These are phyloP conservation scores for Lepiota venenata DNA, from an alignment of 768 basidiomycete genomes.

Conservation along the genomic window DNA sequence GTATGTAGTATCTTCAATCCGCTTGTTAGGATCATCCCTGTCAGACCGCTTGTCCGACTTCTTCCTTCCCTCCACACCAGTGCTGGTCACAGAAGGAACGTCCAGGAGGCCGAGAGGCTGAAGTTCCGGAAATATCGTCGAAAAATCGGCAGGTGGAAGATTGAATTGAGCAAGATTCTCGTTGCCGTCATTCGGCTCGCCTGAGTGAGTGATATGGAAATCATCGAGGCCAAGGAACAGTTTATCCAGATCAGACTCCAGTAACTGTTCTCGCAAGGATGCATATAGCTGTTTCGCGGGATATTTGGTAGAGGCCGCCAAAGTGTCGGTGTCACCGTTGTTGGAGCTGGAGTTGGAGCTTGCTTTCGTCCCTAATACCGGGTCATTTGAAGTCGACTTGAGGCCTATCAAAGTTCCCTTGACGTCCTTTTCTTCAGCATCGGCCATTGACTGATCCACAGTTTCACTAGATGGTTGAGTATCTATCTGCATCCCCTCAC, in stretches of 20 bases:
- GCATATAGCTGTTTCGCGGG: conserved; percentile 47
- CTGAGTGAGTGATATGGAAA: conserved; percentile 22
- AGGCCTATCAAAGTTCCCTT: conserved; percentile 31
- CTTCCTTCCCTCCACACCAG: conserved; percentile 36
- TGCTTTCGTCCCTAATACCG: conserved; percentile 42
- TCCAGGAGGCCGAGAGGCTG: conserved; percentile 58
- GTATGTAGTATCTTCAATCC: conserved; percentile 76
- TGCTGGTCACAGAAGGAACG: conserved; percentile 28
- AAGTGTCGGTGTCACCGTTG: conserved; percentile 30
- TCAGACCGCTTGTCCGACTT: conserved; percentile 58
- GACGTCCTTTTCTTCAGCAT: conserved; percentile 3
- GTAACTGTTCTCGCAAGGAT: conserved; percentile 58
- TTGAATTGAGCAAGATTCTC: conserved; percentile 22
- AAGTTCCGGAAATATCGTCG: conserved; percentile 84
- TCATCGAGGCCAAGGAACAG: conserved; percentile 48
- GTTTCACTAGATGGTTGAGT: not conserved
- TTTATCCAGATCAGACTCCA: conserved; percentile 55
- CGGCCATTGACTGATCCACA: not conserved
- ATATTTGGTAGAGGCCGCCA: conserved; percentile 31
- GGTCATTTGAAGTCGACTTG: conserved; percentile 56
- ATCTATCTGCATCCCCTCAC: not conserved
- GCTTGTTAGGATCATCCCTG: conserved; percentile 69
- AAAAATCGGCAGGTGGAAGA: conserved; percentile 43
- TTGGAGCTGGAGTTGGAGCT: conserved; percentile 33
- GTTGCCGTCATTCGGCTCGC: conserved; percentile 17